phyloP scores from a whole-genome alignment of 306 rosid species.

The Ormosia semicastrata region DNA sequence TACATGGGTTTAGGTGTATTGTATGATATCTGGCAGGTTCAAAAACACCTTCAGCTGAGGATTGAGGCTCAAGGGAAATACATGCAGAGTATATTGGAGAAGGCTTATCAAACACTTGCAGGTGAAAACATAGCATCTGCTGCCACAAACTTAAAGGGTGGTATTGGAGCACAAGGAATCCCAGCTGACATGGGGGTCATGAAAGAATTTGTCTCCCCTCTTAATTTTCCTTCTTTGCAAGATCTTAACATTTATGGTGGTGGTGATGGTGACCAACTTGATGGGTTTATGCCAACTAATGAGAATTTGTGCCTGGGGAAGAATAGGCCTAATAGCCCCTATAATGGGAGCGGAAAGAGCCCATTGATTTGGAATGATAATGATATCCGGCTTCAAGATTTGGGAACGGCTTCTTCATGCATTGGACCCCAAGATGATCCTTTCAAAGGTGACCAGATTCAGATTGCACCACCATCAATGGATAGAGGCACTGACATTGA shows the following conservation, averaged over 20 bases:
- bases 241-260: slow-evolving; percentile 80
- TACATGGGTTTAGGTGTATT: slow-evolving; percentile 24
- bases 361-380: slow-evolving; percentile 79
- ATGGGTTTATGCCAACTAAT: slow-evolving; percentile 48
- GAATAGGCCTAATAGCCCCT: slow-evolving; percentile 64
- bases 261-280: slow-evolving; percentile 50
- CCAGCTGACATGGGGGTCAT: slow-evolving; percentile 54
- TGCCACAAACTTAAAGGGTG: slow-evolving; percentile 48
- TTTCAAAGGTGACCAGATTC: slow-evolving; percentile 65
- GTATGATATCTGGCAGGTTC: slow-evolving; percentile 57
- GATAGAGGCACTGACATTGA: slow-evolving; percentile 69
- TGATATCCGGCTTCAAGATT: slow-evolving; percentile 84
- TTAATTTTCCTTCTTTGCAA: slow-evolving; percentile 78
- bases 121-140: slow-evolving; percentile 79
- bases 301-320: slow-evolving; percentile 56
- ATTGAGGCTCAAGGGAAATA: slow-evolving; percentile 99
- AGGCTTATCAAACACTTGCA: slow-evolving; percentile 98
- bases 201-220: slow-evolving; percentile 75
- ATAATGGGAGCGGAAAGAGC: slow-evolving; percentile 68
- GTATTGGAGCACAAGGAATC: slow-evolving; percentile 45
- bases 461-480: slow-evolving; percentile 55
- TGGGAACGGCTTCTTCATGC: slow-evolving; percentile 75
- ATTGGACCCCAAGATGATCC: slow-evolving; percentile 64
- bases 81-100: slow-evolving; percentile 98
- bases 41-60: slow-evolving; percentile 90